These are phyloP conservation scores for Verticillium isaacii DNA, from an alignment of 2,329 filamentous ascomycete species.

Conservation along the genomic window DNA sequence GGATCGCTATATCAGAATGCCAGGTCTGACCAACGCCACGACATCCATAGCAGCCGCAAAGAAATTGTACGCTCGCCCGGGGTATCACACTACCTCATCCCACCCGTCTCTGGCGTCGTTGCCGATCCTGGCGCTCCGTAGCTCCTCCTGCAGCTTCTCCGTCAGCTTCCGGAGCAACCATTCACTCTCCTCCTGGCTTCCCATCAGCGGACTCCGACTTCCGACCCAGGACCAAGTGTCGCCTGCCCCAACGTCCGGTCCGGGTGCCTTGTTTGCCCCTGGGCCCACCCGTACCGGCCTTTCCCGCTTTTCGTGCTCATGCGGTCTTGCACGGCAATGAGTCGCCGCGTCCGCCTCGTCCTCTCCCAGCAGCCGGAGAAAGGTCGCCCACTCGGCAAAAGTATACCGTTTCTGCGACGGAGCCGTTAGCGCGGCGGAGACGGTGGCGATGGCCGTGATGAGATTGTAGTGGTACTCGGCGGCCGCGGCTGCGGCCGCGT, in stretches of 20 bases:
- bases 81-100: neutral
- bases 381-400: slow-evolving; percentile 86
- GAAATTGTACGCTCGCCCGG: neutral
- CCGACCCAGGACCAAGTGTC: slow-evolving; percentile 69
- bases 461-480: slow-evolving; percentile 60
- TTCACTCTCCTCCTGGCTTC: slow-evolving; percentile 61
- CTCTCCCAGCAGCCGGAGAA: slow-evolving; percentile 70
- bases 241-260: slow-evolving; percentile 4
- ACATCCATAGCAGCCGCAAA: neutral
- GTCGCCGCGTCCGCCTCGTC: slow-evolving; percentile 48
- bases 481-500: slow-evolving; percentile 1
- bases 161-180: slow-evolving; percentile 68
- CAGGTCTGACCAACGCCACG: neutral
- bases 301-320: slow-evolving; percentile 8
- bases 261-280: slow-evolving; percentile 2
- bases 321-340: slow-evolving; percentile 37
- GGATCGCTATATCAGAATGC: too few relatives aligned
- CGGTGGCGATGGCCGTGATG: slow-evolving; percentile 63
- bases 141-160: slow-evolving; percentile 49
- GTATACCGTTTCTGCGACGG: slow-evolving; percentile 60
- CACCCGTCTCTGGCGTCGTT: slow-evolving; percentile 3
- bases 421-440: slow-evolving; percentile 58
- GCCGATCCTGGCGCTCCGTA: slow-evolving; percentile 30
- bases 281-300: neutral
- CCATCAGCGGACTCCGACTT: slow-evolving; percentile 64